A percentile compares a stretch with the other conserved stretches of the same genome.
Evolutionary conservation across 768 basidiomycete genomes (phyloP).

Genomic region (Kwoniella newhampshirensis): DNA sequence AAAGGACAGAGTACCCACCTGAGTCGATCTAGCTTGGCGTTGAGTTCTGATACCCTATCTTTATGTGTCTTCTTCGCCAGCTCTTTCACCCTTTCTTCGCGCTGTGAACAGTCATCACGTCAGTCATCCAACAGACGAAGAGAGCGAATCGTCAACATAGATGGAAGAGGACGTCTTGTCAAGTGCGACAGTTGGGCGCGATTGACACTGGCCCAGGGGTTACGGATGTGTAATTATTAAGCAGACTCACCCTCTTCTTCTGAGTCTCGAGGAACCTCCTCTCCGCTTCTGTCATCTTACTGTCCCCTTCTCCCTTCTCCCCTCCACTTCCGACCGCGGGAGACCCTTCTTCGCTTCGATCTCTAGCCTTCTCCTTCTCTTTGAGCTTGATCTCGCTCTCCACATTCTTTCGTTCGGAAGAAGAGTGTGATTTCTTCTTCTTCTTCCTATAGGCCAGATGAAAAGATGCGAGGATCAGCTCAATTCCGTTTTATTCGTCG

Average conservation of each 20-base stretch:
- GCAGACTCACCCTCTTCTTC: conserved; percentile 44
- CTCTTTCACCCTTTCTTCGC: conserved; percentile 46
- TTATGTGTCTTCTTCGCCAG: conserved; percentile 48
- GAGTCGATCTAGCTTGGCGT: conserved; percentile 46
- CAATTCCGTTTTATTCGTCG: background rate
- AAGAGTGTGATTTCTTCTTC: conserved; percentile 49
- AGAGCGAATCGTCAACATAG: too few relatives aligned
- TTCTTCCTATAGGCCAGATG: conserved; percentile 37
- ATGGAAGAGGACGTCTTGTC: too few relatives aligned
- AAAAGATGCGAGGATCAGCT: background rate
- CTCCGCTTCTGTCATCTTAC: conserved; percentile 51
- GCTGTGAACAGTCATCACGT: conserved; percentile 30
- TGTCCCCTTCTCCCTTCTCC: conserved; percentile 10
- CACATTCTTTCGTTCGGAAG: conserved; percentile 32
- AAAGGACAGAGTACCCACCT: conserved; percentile 30
- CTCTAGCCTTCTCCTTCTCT: conserved; percentile 6
- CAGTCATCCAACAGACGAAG: too few relatives aligned
- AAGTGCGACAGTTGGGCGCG: too few relatives aligned
- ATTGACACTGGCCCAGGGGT: too few relatives aligned
- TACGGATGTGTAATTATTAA: too few relatives aligned
- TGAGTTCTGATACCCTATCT: conserved; percentile 49
- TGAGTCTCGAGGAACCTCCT: conserved; percentile 50
- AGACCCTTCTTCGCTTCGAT: conserved; percentile 5
- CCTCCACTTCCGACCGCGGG: background rate
- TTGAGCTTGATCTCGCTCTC: conserved; percentile 25